phyloP scores from a whole-genome alignment of 495 filamentous ascomycete species.

The Neurospora hispaniola region DNA sequence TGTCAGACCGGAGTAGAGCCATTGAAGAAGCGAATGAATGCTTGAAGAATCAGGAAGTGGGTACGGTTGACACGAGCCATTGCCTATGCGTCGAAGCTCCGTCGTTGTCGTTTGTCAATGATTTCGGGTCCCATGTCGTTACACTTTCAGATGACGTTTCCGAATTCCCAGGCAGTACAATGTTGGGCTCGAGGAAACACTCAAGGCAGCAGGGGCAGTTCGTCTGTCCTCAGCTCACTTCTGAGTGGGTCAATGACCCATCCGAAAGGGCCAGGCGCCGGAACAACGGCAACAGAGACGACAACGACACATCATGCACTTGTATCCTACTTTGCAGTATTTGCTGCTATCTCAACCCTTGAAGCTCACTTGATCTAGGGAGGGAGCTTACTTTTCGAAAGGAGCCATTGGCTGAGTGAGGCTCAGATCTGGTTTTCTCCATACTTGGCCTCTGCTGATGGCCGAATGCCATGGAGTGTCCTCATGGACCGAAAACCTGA shows the following conservation, averaged over 20 bases:
- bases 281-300: neutral
- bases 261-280: neutral
- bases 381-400: neutral
- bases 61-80: neutral
- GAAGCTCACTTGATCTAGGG: neutral
- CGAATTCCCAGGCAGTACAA: neutral
- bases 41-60: neutral
- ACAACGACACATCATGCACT: neutral
- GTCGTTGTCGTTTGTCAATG: neutral
- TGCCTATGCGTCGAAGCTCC: neutral
- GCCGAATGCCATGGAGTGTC: neutral
- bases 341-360: neutral
- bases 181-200: neutral
- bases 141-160: neutral
- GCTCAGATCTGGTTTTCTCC: neutral
- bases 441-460: constrained; percentile 6
- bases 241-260: neutral
- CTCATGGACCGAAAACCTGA: neutral
- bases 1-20: neutral
- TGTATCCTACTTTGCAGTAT: neutral
- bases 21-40: neutral
- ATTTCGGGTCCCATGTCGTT: neutral
- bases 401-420: neutral
- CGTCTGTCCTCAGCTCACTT: neutral
- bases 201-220: neutral